Conservation (phyloP, 768 basidiomycete species). For the Brasilioporus rufonigricans region DNA sequence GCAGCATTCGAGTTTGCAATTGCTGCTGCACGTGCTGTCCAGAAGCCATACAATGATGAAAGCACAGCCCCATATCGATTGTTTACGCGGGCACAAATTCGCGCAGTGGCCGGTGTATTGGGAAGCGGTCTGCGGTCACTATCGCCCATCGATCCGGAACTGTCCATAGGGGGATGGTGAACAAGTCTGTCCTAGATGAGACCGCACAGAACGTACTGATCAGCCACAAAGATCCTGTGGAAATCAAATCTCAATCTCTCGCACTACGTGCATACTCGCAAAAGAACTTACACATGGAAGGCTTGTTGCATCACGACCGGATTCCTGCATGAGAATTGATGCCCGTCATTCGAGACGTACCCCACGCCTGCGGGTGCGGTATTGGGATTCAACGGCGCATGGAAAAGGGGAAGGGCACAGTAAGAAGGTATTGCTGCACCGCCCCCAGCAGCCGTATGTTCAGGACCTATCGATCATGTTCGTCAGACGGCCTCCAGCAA, state of each 20-base stretch:
- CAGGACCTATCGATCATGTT: conserved; percentile 39
- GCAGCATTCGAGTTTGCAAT: conserved; percentile 24
- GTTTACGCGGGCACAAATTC: conserved; percentile 36
- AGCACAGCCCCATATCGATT: conserved; percentile 61
- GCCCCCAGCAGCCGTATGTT: conserved; percentile 42
- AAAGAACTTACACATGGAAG: conserved; percentile 53
- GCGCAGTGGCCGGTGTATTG: conserved; percentile 40
- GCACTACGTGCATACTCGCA: accelerated
- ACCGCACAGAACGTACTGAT: conserved; percentile 32
- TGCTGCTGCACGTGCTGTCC: conserved; percentile 48
- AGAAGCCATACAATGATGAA: conserved; percentile 54
- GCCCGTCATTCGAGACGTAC: conserved; percentile 57
- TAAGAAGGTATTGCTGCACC: conserved; percentile 48
- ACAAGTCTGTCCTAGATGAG: background rate
- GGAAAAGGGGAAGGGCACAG: conserved; percentile 55
- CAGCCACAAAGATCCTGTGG: conserved; percentile 53
- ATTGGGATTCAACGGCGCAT: conserved; percentile 34
- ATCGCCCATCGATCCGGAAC: conserved; percentile 50
- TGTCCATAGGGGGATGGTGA: conserved; percentile 13
- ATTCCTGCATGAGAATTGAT: conserved; percentile 52
- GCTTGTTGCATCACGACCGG: conserved; percentile 51
- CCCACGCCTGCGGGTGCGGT: conserved; percentile 34
- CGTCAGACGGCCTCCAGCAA: background rate
- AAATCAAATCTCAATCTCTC: background rate
- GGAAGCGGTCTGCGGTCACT: conserved; percentile 43